Evolutionary conservation across 2,329 filamentous ascomycete species (phyloP).

Genomic region (Graphium sp.): DNA sequence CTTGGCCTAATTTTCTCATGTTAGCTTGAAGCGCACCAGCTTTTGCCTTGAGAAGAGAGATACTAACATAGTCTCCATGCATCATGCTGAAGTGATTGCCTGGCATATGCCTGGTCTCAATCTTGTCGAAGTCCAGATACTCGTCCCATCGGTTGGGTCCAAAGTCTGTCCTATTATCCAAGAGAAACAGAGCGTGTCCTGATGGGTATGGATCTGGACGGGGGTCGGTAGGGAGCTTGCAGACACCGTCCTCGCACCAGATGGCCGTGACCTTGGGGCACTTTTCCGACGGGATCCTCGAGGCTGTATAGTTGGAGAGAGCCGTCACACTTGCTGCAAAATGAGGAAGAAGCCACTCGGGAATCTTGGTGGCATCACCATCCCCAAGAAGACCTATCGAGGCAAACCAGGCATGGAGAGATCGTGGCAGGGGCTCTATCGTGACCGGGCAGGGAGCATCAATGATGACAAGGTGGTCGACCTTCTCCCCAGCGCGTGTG

Average conservation of each 20-base stretch:
- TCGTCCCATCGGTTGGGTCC: slow-evolving; percentile 53
- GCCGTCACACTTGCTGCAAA: slow-evolving; percentile 53
- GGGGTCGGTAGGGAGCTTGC: slow-evolving; percentile 47
- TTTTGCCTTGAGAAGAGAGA: background rate
- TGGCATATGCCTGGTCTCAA: slow-evolving; percentile 48
- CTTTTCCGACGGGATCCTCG: slow-evolving; percentile 39
- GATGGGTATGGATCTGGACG: slow-evolving; percentile 42
- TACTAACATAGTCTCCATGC: slow-evolving; percentile 33
- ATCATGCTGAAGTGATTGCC: slow-evolving; percentile 68
- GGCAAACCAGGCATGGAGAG: slow-evolving; percentile 56
- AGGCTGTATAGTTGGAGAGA: slow-evolving; percentile 51
- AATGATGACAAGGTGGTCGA: slow-evolving; percentile 45
- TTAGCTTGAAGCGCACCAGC: slow-evolving; percentile 7
- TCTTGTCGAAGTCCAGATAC: slow-evolving; percentile 42
- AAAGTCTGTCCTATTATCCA: slow-evolving; percentile 60
- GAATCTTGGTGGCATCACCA: slow-evolving; percentile 38
- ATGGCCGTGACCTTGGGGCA: slow-evolving; percentile 47
- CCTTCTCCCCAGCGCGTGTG: slow-evolving; percentile 34
- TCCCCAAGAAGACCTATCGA: slow-evolving; percentile 54
- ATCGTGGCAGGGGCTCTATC: slow-evolving; percentile 46
- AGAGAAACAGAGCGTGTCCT: slow-evolving; percentile 49
- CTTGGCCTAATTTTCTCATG: slow-evolving; percentile 13
- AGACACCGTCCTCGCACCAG: slow-evolving; percentile 61
- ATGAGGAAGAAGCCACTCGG: slow-evolving; percentile 58
- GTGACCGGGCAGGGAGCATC: slow-evolving; percentile 51